Base-by-base conservation (phyloP, 306 rosid genomes). In the Herpetospermum pedunculosum region DNA sequence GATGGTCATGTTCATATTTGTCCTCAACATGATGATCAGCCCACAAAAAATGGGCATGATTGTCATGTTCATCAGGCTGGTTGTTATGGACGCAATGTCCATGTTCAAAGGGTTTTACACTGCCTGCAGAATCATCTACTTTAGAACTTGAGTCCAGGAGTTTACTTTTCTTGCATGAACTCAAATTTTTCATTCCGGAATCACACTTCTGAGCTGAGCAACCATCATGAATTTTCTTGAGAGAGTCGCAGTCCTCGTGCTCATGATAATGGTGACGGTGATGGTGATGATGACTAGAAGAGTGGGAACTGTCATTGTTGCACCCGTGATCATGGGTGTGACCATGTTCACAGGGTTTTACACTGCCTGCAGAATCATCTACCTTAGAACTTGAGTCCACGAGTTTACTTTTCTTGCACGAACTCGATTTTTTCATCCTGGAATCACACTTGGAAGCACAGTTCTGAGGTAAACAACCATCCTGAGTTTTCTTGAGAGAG, bases 221-320 rank as follows among this genome's bases (percentile, higher is more conserved):
- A 18, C n/a, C 67, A 26, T 79, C 77, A 37, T 40, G 55, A 21
- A 54, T 59, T 70, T 73, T 70, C 14, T 75, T 77, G 41, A 77
- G 78, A 55, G 87, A 86, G 85, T 85, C 79, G 63, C 90, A 84
- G 54, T 78, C 55, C 8, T 78, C 73, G 10, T 79, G 80, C 63
- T 58, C 59, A 19, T 87, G 77, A 14, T 84, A 83, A 37, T 81
- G 49, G n/a, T 44, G 49, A 18, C 4, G n/a, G 49, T 44, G 49
- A 3, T 44, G 77, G 53, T 16, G 67, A 18, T 30, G 38, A 59
- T 60, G 43, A 54, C 16, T 11, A 25, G 62, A 25, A 40, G 50
- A 40, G 32, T 65, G 34, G 2, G 49, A 38, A 41, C 34, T 5
- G 16, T 40, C 19, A 40, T 1, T n/a, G 72, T 35, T 64, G 71